Conservation (phyloP, 2,329 filamentous ascomycete genomes). For the Colletotrichum salicis region DNA sequence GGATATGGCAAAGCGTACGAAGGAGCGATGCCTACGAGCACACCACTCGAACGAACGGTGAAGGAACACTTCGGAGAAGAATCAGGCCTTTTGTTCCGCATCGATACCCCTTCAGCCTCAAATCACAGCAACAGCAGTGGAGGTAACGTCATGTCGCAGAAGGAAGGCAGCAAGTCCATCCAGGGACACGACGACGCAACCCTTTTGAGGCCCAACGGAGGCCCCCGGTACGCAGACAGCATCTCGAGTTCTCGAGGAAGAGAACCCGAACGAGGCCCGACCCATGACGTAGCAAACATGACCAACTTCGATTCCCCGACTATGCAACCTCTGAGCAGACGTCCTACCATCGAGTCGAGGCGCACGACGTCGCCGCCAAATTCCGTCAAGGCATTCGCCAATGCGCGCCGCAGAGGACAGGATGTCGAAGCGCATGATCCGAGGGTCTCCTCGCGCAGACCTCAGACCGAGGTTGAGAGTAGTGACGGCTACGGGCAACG, state of each 20-base stretch:
- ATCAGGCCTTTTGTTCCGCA: background rate
- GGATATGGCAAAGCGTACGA: conserved; percentile 4
- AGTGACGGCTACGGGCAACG: conserved; percentile 61
- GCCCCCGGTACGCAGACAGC: background rate
- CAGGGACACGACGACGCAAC: background rate
- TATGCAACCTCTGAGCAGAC: conserved; percentile 47
- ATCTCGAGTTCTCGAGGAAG: background rate
- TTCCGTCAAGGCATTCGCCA: conserved; percentile 96
- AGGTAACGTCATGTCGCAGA: background rate
- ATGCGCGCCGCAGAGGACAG: conserved; percentile 84
- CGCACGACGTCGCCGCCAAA: conserved; percentile 70
- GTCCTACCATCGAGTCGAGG: conserved; percentile 65
- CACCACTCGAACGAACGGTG: background rate
- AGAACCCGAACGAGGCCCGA: background rate
- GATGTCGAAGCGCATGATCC: conserved; percentile 67
- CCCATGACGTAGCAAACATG: background rate
- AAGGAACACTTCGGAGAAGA: background rate
- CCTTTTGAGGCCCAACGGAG: background rate
- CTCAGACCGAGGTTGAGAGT: conserved; percentile 47
- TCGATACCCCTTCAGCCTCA: background rate
- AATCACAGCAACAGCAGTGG: background rate
- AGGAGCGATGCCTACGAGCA: background rate
- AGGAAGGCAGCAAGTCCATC: background rate
- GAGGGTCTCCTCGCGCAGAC: conserved; percentile 43
- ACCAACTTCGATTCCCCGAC: background rate